Evolutionary conservation across 2,329 filamentous ascomycete species (phyloP), one percentile per base, ranked within the genome.

Genomic region (Dendryphion nanum): DNA sequence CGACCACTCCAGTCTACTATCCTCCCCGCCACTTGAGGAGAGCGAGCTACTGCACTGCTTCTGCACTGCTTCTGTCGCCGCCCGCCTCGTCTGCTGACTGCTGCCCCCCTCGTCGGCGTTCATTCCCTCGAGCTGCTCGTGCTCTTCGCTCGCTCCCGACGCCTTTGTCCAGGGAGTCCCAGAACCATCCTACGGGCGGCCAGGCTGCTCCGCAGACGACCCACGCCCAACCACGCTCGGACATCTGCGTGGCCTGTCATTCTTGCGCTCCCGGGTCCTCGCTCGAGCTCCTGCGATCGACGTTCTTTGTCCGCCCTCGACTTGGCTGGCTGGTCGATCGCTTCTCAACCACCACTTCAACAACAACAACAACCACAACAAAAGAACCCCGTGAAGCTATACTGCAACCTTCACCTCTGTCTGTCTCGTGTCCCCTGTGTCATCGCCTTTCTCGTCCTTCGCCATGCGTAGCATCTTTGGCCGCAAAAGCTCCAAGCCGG

Each of bases 391-490:
- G n/a, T n/a, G n/a, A n/a, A n/a, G n/a, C n/a, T n/a, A n/a, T n/a
- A n/a, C n/a, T n/a, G n/a, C n/a, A n/a, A n/a, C n/a, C 23, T n/a
- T 26, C 23, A 8, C 23, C 23, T 26, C 23, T 26, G 10, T 26
- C n/a, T 8, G 10, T 26, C 23, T 26, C 23, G 10, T n/a, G 10
- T 26, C 35, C 31, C 32, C 17, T 33, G 35, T 28, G 17, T 35
- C 34, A 13, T 40, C 14, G 37, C 37, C 37, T 15, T 33, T 19
- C 34, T 24, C 30, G 37, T 38, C 47, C 46, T 35, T 38, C 50
- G 47, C 20, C 41, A 77, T 78, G 75, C 73, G 75, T 54, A 8
- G 23, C n/a, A 61, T 77, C 44, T 78, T 78, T 64, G 71, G 67
- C 41, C 69, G 73, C 55, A 76, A 75, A 53, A 66, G 57, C 57